Evolutionary conservation across 345 rosid species (phyloP), one percentile per base, ranked within the genome.

Genomic region (Gossypium raimondii): DNA sequence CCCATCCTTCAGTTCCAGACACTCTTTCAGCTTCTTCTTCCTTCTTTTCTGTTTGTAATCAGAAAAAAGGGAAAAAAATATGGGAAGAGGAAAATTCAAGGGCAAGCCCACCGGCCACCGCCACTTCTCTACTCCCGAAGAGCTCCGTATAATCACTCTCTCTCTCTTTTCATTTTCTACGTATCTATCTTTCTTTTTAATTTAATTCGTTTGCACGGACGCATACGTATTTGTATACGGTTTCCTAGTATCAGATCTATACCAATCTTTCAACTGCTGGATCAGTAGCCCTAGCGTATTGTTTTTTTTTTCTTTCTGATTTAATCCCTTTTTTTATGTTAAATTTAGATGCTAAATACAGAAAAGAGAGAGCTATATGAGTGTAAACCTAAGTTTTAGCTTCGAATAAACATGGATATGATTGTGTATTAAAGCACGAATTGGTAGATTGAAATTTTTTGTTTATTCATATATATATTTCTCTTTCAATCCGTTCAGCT

Each of bases 41-140:
- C 72, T 24, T 25, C 27, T 12, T 67, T 67, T 41, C 11, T 68
- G 2, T 50, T 25, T 48, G 55, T 47, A 67, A 67, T 47, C 72
- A 24, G 71, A 12, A 48, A 22, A 7, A 43, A 11, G 22, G 10
- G 9, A 9, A 3, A 22, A 58, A 16, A 44, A 41, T 22, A 89
- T 87, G 91, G 91, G 89, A 72, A 86, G 91, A 82, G 93, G 91
- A 72, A 89, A 87, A 83, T 89, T 86, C 80, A 89, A 89, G 87
- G 93, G 90, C 27, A 89, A 89, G 78, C 93, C 93, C 51, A 89
- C 93, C 22, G 91, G 93, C 73, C 90, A 84, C 65, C 91, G 90
- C 83, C 87, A 82, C 45, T 89, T 89, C 87, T 89, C 93, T n/a
- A 83, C 89, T 14, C 89, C 87, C 27, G 91, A 89, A 85, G 91